Conservation (phyloP, 2,329 filamentous ascomycete genomes). For the Aspergillus pseudoterreus region DNA sequence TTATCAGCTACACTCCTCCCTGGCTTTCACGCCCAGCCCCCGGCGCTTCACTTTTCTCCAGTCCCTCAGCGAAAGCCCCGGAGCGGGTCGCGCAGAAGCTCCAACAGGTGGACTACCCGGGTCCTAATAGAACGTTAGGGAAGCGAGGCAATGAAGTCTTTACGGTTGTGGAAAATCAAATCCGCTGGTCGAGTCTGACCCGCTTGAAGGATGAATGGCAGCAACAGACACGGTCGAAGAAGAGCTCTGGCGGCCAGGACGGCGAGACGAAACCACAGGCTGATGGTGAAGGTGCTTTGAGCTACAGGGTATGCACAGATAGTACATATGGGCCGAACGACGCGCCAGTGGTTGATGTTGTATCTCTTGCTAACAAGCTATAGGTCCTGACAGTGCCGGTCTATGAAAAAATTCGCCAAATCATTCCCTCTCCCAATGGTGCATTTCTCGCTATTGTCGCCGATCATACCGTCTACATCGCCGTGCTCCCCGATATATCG, state of each 20-base stretch:
- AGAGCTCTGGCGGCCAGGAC: conserved; percentile 17
- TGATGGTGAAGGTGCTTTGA: conserved; percentile 32
- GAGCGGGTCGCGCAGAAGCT: conserved; percentile 20
- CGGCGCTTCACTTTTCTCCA: conserved; percentile 72
- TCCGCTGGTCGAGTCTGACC: conserved; percentile 84
- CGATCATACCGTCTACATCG: conserved; percentile 81
- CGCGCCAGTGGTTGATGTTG: no score
- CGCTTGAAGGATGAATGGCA: conserved; percentile 66
- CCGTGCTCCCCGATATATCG: conserved; percentile 75
- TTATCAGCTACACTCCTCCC: conserved; percentile 77
- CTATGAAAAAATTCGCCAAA: conserved; percentile 77
- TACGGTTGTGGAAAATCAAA: conserved; percentile 80
- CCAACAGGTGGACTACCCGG: conserved; percentile 19
- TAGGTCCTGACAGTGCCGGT: conserved; percentile 74
- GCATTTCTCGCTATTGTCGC: conserved; percentile 83
- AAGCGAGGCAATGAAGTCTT: conserved; percentile 83
- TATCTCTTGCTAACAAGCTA: conserved; percentile 8
- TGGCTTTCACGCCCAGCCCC: conserved; percentile 79
- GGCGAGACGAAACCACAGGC: conserved; percentile 19
- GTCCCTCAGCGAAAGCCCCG: conserved; percentile 44
- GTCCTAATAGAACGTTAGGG: conserved; percentile 64
- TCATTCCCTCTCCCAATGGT: conserved; percentile 76
- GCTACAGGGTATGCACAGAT: conserved; percentile 25
- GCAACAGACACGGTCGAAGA: conserved; percentile 34
- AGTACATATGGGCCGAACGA: background rate